phyloP scores from a whole-genome alignment of 129 eudicot genomes.

The Silybum marianum region DNA sequence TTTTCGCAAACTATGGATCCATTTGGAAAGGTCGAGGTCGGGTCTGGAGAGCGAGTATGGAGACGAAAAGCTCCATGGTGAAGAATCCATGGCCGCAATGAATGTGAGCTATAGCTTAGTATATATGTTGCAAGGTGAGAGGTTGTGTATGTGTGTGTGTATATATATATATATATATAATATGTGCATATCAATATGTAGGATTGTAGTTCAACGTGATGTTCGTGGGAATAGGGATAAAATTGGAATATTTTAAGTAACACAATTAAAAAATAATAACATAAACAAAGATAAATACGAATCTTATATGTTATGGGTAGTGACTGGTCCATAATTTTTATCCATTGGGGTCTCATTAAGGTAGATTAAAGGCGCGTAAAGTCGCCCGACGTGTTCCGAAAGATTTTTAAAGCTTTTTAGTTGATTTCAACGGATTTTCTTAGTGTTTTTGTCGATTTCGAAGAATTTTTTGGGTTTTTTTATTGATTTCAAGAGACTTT shows the following conservation, averaged over 20 bases:
- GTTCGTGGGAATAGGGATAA: background rate
- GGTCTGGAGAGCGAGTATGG: background rate
- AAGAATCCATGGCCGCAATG: background rate
- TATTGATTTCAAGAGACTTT: too few relatives aligned
- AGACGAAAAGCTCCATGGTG: background rate
- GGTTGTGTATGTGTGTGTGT: background rate
- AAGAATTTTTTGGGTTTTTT: too few relatives aligned
- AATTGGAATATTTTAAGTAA: background rate
- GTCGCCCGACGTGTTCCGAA: too few relatives aligned
- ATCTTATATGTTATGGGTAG: too few relatives aligned
- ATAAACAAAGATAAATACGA: too few relatives aligned
- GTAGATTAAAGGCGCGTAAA: too few relatives aligned
- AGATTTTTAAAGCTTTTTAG: too few relatives aligned
- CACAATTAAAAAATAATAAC: background rate
- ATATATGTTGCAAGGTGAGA: background rate
- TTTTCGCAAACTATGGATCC: background rate
- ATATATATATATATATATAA: background rate
- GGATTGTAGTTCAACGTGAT: background rate
- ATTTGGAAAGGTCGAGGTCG: background rate
- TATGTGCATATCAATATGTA: background rate
- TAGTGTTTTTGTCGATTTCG: too few relatives aligned
- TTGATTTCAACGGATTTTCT: too few relatives aligned
- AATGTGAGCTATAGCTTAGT: background rate
- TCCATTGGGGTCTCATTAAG: too few relatives aligned
- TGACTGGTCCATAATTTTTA: too few relatives aligned